Evolutionary conservation across 805 yeast genomes (phyloP).

Genomic region (Candida nitratophila): DNA sequence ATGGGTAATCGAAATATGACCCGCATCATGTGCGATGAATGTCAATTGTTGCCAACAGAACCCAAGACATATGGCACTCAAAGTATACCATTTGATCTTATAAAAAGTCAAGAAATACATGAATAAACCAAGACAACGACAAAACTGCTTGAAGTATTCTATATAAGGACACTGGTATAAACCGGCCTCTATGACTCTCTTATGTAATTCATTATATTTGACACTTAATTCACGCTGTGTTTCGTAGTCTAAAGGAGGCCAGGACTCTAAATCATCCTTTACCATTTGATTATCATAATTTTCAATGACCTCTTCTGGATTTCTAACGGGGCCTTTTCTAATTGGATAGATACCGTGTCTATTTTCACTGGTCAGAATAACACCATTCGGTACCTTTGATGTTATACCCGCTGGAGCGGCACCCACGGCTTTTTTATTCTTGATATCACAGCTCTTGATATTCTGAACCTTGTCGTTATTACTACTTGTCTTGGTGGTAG

Average conservation of each 20-base stretch:
- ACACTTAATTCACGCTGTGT: slow-evolving; percentile 54
- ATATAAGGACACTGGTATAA: slow-evolving; percentile 68
- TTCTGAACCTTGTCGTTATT: no score
- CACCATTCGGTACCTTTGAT: slow-evolving; percentile 48
- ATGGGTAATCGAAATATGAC: slow-evolving; percentile 80
- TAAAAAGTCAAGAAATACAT: slow-evolving; percentile 43
- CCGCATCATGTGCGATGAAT: slow-evolving; percentile 86
- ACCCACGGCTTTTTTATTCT: slow-evolving; percentile 2
- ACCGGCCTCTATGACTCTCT: slow-evolving; percentile 46
- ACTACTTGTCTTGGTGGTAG: no score
- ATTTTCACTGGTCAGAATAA: slow-evolving; percentile 32
- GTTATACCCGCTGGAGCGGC: slow-evolving; percentile 30
- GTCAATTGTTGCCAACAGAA: slow-evolving; percentile 85
- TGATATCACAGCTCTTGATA: no score
- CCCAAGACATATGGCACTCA: slow-evolving; percentile 64
- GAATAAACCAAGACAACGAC: slow-evolving; percentile 52
- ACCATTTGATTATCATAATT: slow-evolving; percentile 53
- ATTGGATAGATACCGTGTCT: slow-evolving; percentile 29
- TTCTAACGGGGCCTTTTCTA: slow-evolving; percentile 31
- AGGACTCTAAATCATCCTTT: slow-evolving; percentile 42
- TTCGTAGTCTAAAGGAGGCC: slow-evolving; percentile 61
- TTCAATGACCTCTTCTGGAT: slow-evolving; percentile 46
- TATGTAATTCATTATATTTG: slow-evolving; percentile 57
- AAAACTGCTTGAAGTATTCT: slow-evolving; percentile 62
- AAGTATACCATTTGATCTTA: slow-evolving; percentile 33